These are phyloP conservation scores for Leccinum variabile DNA, from an alignment of 1,284 basidiomycete species.

Conservation along the genomic window DNA sequence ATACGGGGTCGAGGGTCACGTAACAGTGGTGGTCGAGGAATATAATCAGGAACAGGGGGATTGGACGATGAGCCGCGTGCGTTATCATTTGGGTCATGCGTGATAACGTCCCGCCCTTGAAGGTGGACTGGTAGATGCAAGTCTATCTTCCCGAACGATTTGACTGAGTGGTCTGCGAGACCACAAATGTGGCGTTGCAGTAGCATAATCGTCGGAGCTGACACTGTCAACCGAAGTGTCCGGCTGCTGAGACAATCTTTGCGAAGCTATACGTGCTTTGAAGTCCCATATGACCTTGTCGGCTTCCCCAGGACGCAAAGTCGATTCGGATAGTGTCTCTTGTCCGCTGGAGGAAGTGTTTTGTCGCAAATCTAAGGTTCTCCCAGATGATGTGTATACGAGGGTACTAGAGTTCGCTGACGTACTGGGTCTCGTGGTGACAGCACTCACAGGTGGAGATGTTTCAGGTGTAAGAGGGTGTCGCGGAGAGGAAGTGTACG, in stretches of 20 bases:
- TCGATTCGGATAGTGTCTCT: slow-evolving; percentile 35
- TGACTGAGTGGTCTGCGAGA: slow-evolving; percentile 36
- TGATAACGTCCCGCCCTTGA: slow-evolving; percentile 12
- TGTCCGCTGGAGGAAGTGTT: slow-evolving; percentile 33
- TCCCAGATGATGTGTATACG: slow-evolving; percentile 27
- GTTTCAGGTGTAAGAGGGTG: slow-evolving; percentile 31
- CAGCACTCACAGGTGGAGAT: slow-evolving; percentile 55
- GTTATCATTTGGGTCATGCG: slow-evolving; percentile 22
- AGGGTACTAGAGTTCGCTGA: slow-evolving; percentile 29
- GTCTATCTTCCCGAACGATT: slow-evolving; percentile 26
- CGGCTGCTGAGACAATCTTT: slow-evolving; percentile 19
- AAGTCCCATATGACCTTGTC: slow-evolving; percentile 35
- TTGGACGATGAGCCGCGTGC: slow-evolving; percentile 21
- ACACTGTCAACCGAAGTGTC: slow-evolving; percentile 24
- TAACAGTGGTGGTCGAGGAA: slow-evolving; percentile 22
- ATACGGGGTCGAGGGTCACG: slow-evolving; percentile 24
- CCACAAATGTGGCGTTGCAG: slow-evolving; percentile 33
- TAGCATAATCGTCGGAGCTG: slow-evolving; percentile 33
- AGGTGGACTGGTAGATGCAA: slow-evolving; percentile 10
- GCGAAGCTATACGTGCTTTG: slow-evolving; percentile 22
- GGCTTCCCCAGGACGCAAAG: slow-evolving; percentile 34
- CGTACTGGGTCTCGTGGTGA: slow-evolving; percentile 41
- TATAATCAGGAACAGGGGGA: slow-evolving; percentile 20
- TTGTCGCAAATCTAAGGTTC: slow-evolving; percentile 30
- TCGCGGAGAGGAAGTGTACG: slow-evolving; percentile 27